phyloP scores from a whole-genome alignment of 2,329 filamentous ascomycete species.

The Akanthomyces muscarius region DNA sequence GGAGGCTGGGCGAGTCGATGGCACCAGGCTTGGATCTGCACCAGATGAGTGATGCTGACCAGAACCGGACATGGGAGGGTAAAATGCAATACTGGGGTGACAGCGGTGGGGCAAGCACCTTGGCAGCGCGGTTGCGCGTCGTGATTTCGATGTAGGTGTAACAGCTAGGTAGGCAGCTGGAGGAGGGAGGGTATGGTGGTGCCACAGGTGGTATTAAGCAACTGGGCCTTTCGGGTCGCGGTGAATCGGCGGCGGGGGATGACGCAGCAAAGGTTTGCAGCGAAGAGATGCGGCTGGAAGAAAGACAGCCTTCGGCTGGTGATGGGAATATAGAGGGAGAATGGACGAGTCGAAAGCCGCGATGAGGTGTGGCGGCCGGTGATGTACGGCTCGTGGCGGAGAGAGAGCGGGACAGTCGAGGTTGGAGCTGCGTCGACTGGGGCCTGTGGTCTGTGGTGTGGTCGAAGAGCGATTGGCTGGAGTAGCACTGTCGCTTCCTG shows the following conservation, averaged over 20 bases:
- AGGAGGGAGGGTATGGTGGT: neutral
- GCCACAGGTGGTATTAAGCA: neutral
- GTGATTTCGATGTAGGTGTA: neutral
- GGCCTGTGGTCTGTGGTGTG: neutral
- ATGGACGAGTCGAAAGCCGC: neutral
- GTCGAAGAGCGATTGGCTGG: neutral
- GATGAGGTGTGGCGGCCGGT: neutral
- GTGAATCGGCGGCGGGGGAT: neutral
- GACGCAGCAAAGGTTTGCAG: neutral
- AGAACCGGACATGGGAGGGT: conserved; percentile 9
- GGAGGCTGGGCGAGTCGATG: neutral
- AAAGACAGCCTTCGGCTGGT: neutral
- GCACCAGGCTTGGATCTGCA: neutral
- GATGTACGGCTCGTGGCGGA: conserved; percentile 9
- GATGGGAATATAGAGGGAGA: neutral
- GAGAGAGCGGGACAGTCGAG: conserved; percentile 8
- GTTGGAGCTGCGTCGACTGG: neutral
- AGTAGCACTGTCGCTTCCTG: neutral
- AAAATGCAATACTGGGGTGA: neutral
- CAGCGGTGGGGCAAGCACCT: neutral
- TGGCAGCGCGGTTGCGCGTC: neutral
- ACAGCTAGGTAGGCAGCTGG: neutral
- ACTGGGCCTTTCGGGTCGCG: conserved; percentile 1
- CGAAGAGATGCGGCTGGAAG: neutral
- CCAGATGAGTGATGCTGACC: conserved; percentile 12